phyloP scores from a whole-genome alignment of 2,329 filamentous ascomycete genomes.

The Zasmidium angulare region DNA sequence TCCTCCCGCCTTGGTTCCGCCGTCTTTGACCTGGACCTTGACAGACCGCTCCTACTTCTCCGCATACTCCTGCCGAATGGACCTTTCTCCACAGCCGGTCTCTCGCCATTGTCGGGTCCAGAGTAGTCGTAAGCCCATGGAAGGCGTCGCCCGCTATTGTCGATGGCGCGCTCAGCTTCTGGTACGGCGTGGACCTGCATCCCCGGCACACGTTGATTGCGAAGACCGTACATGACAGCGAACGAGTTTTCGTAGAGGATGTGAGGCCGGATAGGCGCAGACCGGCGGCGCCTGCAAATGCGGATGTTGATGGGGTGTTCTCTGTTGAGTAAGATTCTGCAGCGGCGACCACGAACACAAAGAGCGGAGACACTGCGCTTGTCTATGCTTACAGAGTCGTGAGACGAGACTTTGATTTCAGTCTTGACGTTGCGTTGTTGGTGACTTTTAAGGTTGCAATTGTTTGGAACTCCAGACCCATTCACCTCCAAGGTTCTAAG shows the following conservation, averaged over 20 bases:
- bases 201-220: constrained; percentile 25
- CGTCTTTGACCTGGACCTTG: constrained; percentile 44
- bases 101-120: constrained; percentile 12
- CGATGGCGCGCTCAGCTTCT: constrained; percentile 60
- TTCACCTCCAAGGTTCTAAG: too few relatives aligned
- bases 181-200: constrained; percentile 69
- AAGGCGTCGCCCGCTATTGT: constrained; percentile 58
- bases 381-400: too few relatives aligned
- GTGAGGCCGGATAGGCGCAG: background rate
- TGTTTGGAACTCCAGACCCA: too few relatives aligned
- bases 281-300: background rate
- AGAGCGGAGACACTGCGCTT: too few relatives aligned
- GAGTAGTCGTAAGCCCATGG: constrained; percentile 60
- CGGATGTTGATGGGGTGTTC: background rate
- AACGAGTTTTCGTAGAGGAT: background rate
- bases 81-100: constrained; percentile 58
- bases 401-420: too few relatives aligned
- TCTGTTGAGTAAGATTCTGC: too few relatives aligned
- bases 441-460: too few relatives aligned
- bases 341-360: too few relatives aligned
- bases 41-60: constrained; percentile 37
- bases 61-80: constrained; percentile 58
- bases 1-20: constrained; percentile 61
- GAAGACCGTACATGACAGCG: background rate
- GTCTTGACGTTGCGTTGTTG: too few relatives aligned